A percentile compares a stretch with the other conserved stretches of the same genome.
phyloP scores from a whole-genome alignment of 148 eudicot genomes.

The Gaultheria prostrata region DNA sequence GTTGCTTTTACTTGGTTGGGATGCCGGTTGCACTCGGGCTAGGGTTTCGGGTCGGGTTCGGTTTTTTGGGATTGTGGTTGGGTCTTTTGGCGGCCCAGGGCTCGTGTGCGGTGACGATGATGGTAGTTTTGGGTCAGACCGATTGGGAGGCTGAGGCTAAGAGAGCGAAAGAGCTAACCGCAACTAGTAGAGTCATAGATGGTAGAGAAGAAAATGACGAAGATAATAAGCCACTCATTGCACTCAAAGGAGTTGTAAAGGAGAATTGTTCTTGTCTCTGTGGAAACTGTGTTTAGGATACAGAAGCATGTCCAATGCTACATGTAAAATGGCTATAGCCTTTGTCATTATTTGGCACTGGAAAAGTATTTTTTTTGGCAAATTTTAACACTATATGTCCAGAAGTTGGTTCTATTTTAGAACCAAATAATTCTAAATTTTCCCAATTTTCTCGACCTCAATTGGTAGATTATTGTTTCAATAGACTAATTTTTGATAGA shows the following conservation, averaged over 20 bases:
- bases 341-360: too few relatives aligned
- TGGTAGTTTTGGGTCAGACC: slow-evolving; percentile 42
- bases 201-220: slow-evolving; percentile 20
- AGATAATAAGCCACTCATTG: not conserved
- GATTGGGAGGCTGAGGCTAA: slow-evolving; percentile 59
- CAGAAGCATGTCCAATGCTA: too few relatives aligned
- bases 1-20: slow-evolving; percentile 74
- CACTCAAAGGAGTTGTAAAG: slow-evolving; percentile 17
- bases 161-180: slow-evolving; percentile 53
- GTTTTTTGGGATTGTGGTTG: slow-evolving; percentile 42
- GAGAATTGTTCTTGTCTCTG: slow-evolving; percentile 20
- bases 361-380: too few relatives aligned
- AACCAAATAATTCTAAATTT: too few relatives aligned
- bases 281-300: slow-evolving; percentile 3
- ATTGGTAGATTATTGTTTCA: too few relatives aligned
- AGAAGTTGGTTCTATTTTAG: too few relatives aligned
- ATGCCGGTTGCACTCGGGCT: slow-evolving; percentile 66
- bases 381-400: too few relatives aligned
- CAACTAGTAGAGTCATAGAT: not conserved
- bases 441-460: too few relatives aligned
- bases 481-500: too few relatives aligned
- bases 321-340: too few relatives aligned
- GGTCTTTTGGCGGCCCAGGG: slow-evolving; percentile 42
- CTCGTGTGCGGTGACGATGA: slow-evolving; percentile 42
- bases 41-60: slow-evolving; percentile 26